Percentiles rank a stretch among this genome's conserved stretches.
phyloP scores from a whole-genome alignment of 192 early-diverging fungal genomes.

The Podochytrium sp. region DNA sequence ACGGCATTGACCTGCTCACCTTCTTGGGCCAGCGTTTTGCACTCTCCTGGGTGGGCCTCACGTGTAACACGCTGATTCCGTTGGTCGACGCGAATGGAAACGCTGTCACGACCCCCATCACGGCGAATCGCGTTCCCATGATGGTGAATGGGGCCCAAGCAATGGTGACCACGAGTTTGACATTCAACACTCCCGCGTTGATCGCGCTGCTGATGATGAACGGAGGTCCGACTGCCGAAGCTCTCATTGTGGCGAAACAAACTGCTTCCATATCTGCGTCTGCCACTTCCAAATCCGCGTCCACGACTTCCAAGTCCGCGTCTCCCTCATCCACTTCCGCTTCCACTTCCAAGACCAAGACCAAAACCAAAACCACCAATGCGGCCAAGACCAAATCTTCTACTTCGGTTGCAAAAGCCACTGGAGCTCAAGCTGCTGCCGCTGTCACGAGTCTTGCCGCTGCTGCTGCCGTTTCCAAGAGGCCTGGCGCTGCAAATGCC shows the following conservation, averaged over 20 bases:
- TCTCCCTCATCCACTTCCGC: not conserved
- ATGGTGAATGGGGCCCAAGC: not conserved
- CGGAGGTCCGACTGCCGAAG: conserved; percentile 5
- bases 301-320: not conserved
- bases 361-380: not conserved
- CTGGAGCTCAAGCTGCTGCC: not conserved
- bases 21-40: conserved; percentile 19
- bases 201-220: not conserved
- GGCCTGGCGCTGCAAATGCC: not conserved
- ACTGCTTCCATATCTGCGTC: too few species aligned
- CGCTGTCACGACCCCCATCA: conserved; percentile 1
- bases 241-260: not conserved
- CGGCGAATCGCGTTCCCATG: conserved; percentile 10
- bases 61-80: conserved; percentile 5
- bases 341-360: not conserved
- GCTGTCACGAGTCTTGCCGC: not conserved
- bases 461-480: not conserved
- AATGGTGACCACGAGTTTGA: not conserved
- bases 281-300: not conserved
- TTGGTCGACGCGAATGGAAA: not conserved
- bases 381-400: not conserved
- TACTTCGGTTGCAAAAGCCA: not conserved
- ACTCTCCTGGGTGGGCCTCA: conserved; percentile 2
- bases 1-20: conserved; percentile 28
- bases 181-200: conserved; percentile 8